Percentiles rank a stretch among this genome's conserved stretches.
Conservation (phyloP, 2,329 filamentous ascomycete species). For the Fusarium irregulare region DNA sequence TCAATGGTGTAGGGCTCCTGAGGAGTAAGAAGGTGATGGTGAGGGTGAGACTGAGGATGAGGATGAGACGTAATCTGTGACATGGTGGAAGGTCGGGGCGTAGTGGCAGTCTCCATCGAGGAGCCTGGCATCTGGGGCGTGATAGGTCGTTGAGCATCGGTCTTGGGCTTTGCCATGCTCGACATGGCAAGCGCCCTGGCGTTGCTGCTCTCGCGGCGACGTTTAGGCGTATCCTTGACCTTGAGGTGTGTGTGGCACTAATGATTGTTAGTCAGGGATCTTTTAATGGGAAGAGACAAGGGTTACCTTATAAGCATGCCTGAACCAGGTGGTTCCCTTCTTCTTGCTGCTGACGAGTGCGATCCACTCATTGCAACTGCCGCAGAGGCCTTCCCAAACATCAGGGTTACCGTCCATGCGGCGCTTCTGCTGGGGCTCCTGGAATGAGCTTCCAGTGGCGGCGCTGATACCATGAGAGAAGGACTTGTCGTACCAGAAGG, state of each 20-base stretch:
- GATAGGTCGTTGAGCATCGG: constrained; percentile 55
- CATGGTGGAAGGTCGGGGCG: constrained; percentile 46
- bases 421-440: constrained; percentile 78
- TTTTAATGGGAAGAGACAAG: not conserved
- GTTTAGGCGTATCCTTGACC: constrained; percentile 76
- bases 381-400: constrained; percentile 83
- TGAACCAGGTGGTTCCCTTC: constrained; percentile 92
- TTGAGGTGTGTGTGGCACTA: constrained; percentile 79
- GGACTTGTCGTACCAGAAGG: constrained; percentile 93
- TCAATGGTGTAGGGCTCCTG: constrained; percentile 37
- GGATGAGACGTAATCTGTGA: constrained; percentile 45
- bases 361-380: constrained; percentile 84
- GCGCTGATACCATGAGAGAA: constrained; percentile 90
- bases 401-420: constrained; percentile 84
- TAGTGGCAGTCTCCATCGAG: constrained; percentile 40
- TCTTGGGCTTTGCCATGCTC: constrained; percentile 60
- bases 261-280: constrained; percentile 36
- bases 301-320: constrained; percentile 86
- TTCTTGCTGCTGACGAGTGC: constrained; percentile 87
- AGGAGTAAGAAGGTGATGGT: constrained; percentile 36
- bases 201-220: constrained; percentile 71
- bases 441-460: constrained; percentile 81
- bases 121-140: constrained; percentile 45
- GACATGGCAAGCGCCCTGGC: constrained; percentile 56
- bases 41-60: constrained; percentile 44